Evolutionary conservation across 2,329 filamentous ascomycete species (phyloP).

Genomic region (Aspergillus sp.): DNA sequence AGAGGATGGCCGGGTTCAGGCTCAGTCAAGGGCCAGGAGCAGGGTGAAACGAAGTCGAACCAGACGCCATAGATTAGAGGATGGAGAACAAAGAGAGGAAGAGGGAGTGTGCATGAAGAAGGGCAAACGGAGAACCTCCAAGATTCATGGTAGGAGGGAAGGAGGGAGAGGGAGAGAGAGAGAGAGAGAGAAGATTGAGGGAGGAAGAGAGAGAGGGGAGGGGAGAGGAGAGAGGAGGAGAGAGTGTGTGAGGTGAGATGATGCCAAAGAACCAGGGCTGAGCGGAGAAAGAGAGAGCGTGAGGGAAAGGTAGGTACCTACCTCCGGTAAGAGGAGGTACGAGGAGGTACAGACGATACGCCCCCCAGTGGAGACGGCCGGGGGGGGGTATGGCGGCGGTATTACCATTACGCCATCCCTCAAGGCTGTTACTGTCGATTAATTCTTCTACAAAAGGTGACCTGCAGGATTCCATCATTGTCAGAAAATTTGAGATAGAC

Average conservation of each 20-base stretch:
- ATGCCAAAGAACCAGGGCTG: slow-evolving; percentile 24
- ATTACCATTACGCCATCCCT: not conserved
- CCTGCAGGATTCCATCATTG: not conserved
- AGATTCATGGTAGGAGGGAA: slow-evolving; percentile 20
- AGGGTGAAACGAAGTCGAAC: slow-evolving; percentile 26
- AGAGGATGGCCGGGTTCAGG: slow-evolving; percentile 35
- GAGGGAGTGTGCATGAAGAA: slow-evolving; percentile 16
- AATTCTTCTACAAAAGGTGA: not conserved
- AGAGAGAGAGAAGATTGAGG: slow-evolving; percentile 22
- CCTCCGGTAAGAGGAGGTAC: slow-evolving; percentile 12
- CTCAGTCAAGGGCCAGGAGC: slow-evolving; percentile 38
- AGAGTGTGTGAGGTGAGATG: slow-evolving; percentile 22
- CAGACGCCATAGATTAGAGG: slow-evolving; percentile 33
- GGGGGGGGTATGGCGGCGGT: not conserved
- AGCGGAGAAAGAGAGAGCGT: slow-evolving; percentile 16
- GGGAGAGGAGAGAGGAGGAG: slow-evolving; percentile 8
- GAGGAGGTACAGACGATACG: no score
- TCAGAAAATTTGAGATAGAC: not conserved
- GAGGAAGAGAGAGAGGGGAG: slow-evolving; percentile 9
- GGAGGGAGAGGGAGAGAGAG: slow-evolving; percentile 15
- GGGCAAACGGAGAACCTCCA: slow-evolving; percentile 16
- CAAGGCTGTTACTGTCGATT: not conserved
- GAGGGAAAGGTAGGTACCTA: slow-evolving; percentile 7
- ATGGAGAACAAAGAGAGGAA: slow-evolving; percentile 8
- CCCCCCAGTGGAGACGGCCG: not conserved